These are phyloP conservation scores for Globisporangium orthogonon DNA, from an alignment of 352 stramenopile genomes.

Conservation along the genomic window DNA sequence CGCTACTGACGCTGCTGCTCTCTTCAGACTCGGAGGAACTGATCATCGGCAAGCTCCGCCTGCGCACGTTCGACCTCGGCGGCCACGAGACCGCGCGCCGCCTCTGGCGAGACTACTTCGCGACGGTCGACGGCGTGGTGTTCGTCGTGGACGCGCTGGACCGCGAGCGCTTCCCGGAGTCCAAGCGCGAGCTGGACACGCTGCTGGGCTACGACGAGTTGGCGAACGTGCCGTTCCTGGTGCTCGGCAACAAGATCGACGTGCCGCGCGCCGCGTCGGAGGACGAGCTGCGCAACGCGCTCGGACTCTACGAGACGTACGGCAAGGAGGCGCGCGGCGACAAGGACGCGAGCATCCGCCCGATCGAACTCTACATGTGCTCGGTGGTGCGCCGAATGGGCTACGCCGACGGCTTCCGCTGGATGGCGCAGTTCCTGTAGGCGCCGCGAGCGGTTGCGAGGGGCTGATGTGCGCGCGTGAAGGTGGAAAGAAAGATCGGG, in stretches of 20 bases:
- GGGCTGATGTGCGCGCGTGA: background rate
- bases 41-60: slow-evolving; percentile 96
- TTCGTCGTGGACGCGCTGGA: slow-evolving; percentile 99
- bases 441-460: slow-evolving; percentile 2
- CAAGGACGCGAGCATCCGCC: slow-evolving; percentile 87
- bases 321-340: slow-evolving; percentile 95
- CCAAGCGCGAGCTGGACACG: slow-evolving; percentile 97
- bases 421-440: slow-evolving; percentile 89
- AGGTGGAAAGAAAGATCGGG: background rate
- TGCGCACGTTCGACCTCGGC: slow-evolving; percentile 99
- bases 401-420: slow-evolving; percentile 95
- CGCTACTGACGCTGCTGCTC: slow-evolving; percentile 2
- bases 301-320: slow-evolving; percentile 98
- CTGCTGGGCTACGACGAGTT: slow-evolving; percentile 97
- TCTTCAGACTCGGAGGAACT: slow-evolving; percentile 84
- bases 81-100: slow-evolving; percentile 96
- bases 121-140: slow-evolving; percentile 98
- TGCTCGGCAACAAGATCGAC: slow-evolving; percentile 99
- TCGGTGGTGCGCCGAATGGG: slow-evolving; percentile 98
- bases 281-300: slow-evolving; percentile 94
- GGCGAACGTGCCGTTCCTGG: slow-evolving; percentile 97
- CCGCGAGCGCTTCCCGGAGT: slow-evolving; percentile 97
- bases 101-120: slow-evolving; percentile 99
- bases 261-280: slow-evolving; percentile 95
- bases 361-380: slow-evolving; percentile 99